Percentiles rank a stretch among this genome's conserved stretches.
Conservation (phyloP, 2,329 filamentous ascomycete species). For the Neofusicoccum sp. region DNA sequence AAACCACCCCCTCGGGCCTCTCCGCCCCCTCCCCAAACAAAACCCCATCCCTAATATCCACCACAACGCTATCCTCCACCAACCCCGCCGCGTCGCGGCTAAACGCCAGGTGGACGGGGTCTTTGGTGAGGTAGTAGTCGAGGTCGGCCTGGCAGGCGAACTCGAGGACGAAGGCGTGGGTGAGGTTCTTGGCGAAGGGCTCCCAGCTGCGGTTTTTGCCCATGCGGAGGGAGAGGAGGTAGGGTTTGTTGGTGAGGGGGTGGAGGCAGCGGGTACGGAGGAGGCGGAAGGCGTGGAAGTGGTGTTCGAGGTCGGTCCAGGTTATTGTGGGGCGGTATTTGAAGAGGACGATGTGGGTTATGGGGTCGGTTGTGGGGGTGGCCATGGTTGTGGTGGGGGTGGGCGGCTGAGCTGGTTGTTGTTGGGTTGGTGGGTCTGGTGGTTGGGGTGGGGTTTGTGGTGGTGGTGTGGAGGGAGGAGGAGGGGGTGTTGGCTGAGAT, state of each 20-base stretch:
- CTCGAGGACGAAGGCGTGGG: constrained; percentile 68
- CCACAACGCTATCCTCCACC: constrained; percentile 56
- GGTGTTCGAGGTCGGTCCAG: constrained; percentile 51
- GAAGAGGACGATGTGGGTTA: constrained; percentile 67
- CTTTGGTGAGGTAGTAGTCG: constrained; percentile 65
- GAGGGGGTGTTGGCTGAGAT: background rate
- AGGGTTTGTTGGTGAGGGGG: constrained; percentile 57
- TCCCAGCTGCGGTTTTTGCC: constrained; percentile 53
- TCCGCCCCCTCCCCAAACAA: constrained; percentile 30
- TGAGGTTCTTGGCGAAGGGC: constrained; percentile 54
- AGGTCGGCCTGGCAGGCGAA: constrained; percentile 65
- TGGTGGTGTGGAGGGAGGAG: too few relatives aligned
- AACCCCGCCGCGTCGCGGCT: constrained; percentile 52
- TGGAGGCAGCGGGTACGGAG: constrained; percentile 58
- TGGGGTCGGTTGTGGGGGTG: constrained; percentile 21
- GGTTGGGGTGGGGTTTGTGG: background rate
- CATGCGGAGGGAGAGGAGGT: constrained; percentile 47
- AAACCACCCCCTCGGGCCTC: constrained; percentile 20
- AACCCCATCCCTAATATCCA: constrained; percentile 58
- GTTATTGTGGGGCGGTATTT: constrained; percentile 57
- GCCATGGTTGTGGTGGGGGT: constrained; percentile 49
- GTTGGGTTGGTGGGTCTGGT: background rate
- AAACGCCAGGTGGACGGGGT: constrained; percentile 63
- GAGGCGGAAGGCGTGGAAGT: constrained; percentile 45
- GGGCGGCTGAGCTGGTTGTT: background rate